phyloP scores from a whole-genome alignment of 2,329 filamentous ascomycete genomes.

The Sclerotinia spermophila region DNA sequence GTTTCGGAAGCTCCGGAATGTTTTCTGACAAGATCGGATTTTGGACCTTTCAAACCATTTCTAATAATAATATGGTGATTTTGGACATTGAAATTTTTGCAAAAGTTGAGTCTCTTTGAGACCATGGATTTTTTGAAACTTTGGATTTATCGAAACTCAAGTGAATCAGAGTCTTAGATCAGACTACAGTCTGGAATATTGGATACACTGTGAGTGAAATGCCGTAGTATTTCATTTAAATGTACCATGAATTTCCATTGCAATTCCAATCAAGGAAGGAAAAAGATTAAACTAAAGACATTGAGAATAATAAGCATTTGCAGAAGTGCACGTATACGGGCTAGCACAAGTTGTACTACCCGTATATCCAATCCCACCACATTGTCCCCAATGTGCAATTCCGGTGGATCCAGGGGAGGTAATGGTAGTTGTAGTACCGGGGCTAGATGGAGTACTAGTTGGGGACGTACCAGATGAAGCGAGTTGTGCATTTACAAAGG shows the following conservation, averaged over 20 bases:
- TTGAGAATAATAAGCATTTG: slow-evolving; percentile 26
- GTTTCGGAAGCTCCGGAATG: background rate
- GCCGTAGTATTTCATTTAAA: background rate
- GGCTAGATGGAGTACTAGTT: slow-evolving; percentile 10
- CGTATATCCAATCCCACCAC: slow-evolving; percentile 23
- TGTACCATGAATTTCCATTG: background rate
- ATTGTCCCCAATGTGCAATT: slow-evolving; percentile 18
- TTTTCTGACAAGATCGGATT: background rate
- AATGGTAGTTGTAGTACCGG: slow-evolving; percentile 4
- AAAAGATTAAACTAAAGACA: slow-evolving; percentile 22
- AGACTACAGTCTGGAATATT: background rate
- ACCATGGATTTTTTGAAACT: background rate
- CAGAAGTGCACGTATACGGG: slow-evolving; percentile 21
- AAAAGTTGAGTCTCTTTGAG: background rate
- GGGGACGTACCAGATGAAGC: slow-evolving; percentile 14
- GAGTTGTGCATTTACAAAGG: slow-evolving; percentile 54
- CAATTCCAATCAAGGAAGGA: background rate
- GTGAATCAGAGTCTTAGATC: background rate
- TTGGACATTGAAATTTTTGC: background rate
- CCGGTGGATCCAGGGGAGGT: slow-evolving; percentile 3
- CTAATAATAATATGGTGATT: background rate
- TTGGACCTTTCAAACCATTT: background rate
- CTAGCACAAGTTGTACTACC: slow-evolving; percentile 22
- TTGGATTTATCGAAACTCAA: background rate
- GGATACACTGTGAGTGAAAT: background rate